Percentiles rank a stretch among this genome's conserved stretches.
Conservation (phyloP, 2,329 filamentous ascomycete species). For the Ceratocystis ficicola region DNA sequence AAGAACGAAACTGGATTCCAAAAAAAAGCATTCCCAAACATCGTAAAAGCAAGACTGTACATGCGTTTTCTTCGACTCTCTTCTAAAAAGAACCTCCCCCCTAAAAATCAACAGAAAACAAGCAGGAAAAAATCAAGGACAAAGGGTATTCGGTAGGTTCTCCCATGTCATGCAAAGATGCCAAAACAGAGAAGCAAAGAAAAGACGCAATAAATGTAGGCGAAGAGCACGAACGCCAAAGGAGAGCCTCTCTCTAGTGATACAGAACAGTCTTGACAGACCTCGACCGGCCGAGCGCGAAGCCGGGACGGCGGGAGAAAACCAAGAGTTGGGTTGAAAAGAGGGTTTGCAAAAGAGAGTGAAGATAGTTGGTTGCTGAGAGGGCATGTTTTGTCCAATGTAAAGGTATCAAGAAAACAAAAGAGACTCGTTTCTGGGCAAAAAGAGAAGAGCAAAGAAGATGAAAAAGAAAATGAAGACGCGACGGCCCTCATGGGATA, state of each 20-base stretch:
- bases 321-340: not conserved
- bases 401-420: conserved; percentile 9
- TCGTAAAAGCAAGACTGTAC: conserved; percentile 22
- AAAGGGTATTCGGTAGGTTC: not conserved
- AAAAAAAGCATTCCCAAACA: conserved; percentile 13
- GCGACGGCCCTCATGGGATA: not conserved
- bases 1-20: conserved; percentile 2
- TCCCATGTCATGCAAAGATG: conserved; percentile 2
- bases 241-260: conserved; percentile 20
- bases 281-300: not conserved
- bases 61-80: conserved; percentile 18
- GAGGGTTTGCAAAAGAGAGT: conserved; percentile 20
- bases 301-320: not conserved
- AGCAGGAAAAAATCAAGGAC: not conserved
- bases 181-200: conserved; percentile 10
- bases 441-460: conserved; percentile 3
- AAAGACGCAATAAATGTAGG: conserved; percentile 9
- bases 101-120: conserved; percentile 7
- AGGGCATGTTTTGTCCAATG: conserved; percentile 1
- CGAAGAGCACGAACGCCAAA: conserved; percentile 15
- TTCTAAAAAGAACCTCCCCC: conserved; percentile 3
- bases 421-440: conserved; percentile 11
- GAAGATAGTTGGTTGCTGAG: conserved; percentile 19
- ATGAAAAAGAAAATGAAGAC: not conserved
- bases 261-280: conserved; percentile 6